phyloP scores from a whole-genome alignment of 2,329 filamentous ascomycete species.

The Botrytis pseudocinerea region DNA sequence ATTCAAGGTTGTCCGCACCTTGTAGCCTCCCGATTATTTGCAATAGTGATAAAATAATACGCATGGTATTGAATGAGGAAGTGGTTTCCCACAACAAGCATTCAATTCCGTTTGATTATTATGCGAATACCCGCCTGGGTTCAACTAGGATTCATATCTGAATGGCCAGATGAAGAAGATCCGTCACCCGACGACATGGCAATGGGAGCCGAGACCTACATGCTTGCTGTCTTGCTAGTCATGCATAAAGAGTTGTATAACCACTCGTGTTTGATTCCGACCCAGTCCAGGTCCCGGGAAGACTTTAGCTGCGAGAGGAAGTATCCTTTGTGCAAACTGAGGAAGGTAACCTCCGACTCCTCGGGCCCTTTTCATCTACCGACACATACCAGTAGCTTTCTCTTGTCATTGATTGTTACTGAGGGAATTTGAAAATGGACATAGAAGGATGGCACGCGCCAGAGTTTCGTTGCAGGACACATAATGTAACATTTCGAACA shows the following conservation, averaged over 20 bases:
- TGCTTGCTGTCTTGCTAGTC: background rate
- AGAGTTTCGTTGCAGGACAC: background rate
- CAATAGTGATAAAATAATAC: background rate
- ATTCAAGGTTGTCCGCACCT: background rate
- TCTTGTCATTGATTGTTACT: background rate
- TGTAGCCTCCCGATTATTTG: background rate
- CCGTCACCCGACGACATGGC: slow-evolving; percentile 14
- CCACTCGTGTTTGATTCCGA: slow-evolving; percentile 12
- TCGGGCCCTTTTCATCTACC: slow-evolving; percentile 12
- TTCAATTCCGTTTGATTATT: background rate
- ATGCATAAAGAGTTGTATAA: slow-evolving; percentile 7
- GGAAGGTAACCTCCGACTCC: background rate
- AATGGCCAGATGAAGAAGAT: background rate
- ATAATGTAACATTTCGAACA: background rate
- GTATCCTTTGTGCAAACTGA: background rate
- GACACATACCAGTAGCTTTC: background rate
- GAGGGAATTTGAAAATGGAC: background rate
- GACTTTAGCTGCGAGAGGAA: background rate
- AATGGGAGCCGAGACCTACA: slow-evolving; percentile 10
- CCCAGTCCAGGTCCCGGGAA: slow-evolving; percentile 8
- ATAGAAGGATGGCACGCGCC: background rate
- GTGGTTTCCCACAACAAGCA: background rate
- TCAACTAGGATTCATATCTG: background rate
- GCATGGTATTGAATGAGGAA: slow-evolving; percentile 4
- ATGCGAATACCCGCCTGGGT: slow-evolving; percentile 1